Evolutionary conservation across 1,284 basidiomycete genomes (phyloP).

Genomic region (Singerocomus inundabilis): DNA sequence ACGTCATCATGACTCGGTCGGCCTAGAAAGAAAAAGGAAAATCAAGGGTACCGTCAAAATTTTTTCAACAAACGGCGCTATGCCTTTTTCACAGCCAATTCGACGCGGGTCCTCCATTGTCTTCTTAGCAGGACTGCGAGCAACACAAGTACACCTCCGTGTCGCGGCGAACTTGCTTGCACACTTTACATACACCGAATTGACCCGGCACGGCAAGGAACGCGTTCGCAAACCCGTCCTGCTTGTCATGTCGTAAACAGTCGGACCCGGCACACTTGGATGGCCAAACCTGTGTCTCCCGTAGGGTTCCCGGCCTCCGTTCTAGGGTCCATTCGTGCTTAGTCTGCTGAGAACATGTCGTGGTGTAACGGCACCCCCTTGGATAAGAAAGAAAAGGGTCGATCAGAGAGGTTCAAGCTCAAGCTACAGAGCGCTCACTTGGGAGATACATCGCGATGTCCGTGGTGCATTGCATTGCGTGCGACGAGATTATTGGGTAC

Average conservation of each 20-base stretch:
- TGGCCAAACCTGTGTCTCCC: not conserved
- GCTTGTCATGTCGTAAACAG: slow-evolving; percentile 1
- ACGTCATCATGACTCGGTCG: too few species aligned
- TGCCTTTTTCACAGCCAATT: too few species aligned
- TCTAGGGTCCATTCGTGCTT: not conserved
- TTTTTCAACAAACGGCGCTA: too few species aligned
- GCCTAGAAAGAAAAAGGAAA: too few species aligned
- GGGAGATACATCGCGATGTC: not conserved
- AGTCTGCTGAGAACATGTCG: not conserved
- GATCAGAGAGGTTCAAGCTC: not conserved
- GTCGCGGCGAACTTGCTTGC: not conserved
- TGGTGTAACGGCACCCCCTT: not conserved
- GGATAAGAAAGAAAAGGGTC: not conserved
- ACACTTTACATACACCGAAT: not conserved
- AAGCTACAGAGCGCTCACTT: not conserved
- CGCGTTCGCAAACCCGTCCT: not conserved
- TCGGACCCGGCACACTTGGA: not conserved
- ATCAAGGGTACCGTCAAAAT: too few species aligned
- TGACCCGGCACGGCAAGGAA: not conserved
- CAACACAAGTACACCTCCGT: not conserved
- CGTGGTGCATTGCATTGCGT: not conserved
- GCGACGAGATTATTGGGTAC: not conserved
- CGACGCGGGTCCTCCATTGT: too few species aligned
- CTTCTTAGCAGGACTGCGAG: too few species aligned
- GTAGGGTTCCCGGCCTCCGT: not conserved